Evolutionary conservation across 176 grass and related monocot genomes (phyloP).

Genomic region (Leersia perrieri): DNA sequence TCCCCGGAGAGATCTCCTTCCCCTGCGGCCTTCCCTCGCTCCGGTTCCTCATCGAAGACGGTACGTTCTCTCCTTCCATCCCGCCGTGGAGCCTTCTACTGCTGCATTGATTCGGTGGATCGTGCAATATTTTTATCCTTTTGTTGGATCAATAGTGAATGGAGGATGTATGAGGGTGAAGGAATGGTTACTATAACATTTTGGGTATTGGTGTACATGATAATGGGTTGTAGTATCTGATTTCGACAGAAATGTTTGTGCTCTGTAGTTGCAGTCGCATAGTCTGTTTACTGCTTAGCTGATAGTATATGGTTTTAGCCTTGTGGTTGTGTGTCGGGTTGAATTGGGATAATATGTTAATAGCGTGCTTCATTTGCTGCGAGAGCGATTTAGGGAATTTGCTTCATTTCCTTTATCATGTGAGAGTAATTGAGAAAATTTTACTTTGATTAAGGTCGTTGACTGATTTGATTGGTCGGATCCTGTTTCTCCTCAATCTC

Average conservation of each 20-base stretch:
- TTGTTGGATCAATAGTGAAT: neutral
- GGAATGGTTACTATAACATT: neutral
- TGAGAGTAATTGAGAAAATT: neutral
- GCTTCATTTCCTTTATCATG: neutral
- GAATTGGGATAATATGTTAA: neutral
- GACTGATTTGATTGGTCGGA: conserved; percentile 1
- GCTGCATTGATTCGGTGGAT: neutral
- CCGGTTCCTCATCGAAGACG: conserved; percentile 79
- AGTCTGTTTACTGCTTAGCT: neutral
- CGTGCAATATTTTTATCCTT: neutral
- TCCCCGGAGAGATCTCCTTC: conserved; percentile 46
- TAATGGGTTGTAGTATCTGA: neutral
- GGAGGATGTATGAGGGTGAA: neutral
- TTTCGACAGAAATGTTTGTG: neutral
- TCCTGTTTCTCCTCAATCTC: neutral
- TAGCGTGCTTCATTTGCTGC: neutral
- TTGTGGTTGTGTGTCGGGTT: neutral
- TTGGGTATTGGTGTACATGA: neutral
- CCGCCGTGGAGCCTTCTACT: too few relatives aligned
- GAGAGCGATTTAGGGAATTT: neutral
- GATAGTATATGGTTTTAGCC: neutral
- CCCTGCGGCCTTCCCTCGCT: conserved; percentile 77
- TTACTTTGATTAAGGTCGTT: neutral
- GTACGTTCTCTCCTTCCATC: conserved; percentile 12
- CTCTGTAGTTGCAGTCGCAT: neutral